Percentiles rank a stretch among this genome's conserved stretches.
These are phyloP conservation scores for Didymella keratinophila DNA, from an alignment of 2,329 filamentous ascomycete species.

Conservation along the genomic window DNA sequence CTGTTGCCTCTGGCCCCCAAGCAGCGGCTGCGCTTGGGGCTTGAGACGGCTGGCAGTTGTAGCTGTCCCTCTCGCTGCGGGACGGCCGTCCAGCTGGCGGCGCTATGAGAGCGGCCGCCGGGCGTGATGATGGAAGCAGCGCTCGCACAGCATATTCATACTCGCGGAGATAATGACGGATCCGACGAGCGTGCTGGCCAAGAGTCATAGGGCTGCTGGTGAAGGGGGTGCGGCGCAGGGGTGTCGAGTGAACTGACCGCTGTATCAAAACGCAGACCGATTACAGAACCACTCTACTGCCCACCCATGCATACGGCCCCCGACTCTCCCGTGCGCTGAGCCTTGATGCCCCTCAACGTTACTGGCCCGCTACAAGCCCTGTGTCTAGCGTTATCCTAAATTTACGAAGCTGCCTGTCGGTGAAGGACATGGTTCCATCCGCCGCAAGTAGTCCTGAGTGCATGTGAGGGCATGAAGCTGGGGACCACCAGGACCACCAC, in stretches of 20 bases:
- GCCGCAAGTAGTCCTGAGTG: constrained; percentile 35
- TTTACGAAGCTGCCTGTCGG: constrained; percentile 43
- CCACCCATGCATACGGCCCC: constrained; percentile 30
- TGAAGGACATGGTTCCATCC: constrained; percentile 41
- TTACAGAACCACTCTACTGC: constrained; percentile 22
- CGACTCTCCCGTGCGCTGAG: constrained; percentile 36
- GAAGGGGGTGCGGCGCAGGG: constrained; percentile 23
- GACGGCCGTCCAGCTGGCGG: constrained; percentile 7
- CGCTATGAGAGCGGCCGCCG: constrained; percentile 11
- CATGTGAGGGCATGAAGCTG: constrained; percentile 42
- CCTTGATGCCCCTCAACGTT: constrained; percentile 31
- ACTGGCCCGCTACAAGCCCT: constrained; percentile 38
- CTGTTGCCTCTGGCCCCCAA: constrained; percentile 18
- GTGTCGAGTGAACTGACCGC: constrained; percentile 33
- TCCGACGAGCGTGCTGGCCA: constrained; percentile 25
- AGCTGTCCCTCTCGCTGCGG: neutral
- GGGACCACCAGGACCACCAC: constrained; percentile 32
- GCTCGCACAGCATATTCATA: constrained; percentile 19
- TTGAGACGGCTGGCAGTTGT: constrained; percentile 14
- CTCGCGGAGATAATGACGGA: constrained; percentile 32
- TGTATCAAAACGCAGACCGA: constrained; percentile 33
- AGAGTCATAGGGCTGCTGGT: constrained; percentile 38
- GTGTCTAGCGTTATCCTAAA: constrained; percentile 42
- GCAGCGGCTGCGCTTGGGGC: constrained; percentile 10
- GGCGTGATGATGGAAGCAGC: constrained; percentile 12